Percentiles rank a stretch among this genome's conserved stretches.
These are phyloP conservation scores for Synchytrium microbalum DNA, from an alignment of 371 early-diverging fungal species.

Conservation along the genomic window DNA sequence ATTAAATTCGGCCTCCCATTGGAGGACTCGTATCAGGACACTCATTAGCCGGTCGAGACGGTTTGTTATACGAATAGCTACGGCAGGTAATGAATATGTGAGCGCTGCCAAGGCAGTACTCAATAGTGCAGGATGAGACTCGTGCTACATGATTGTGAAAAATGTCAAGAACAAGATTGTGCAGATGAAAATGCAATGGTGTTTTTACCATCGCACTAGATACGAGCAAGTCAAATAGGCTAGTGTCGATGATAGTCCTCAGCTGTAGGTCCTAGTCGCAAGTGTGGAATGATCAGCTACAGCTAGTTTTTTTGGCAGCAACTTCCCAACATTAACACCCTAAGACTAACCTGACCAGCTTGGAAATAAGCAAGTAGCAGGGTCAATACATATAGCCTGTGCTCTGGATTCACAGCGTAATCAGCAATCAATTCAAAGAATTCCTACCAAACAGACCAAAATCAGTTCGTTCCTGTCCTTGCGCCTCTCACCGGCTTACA, in stretches of 20 bases:
- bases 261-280: neutral
- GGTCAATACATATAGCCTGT: neutral
- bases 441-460: too few species aligned
- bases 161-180: too few species aligned
- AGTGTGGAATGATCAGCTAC: too few species aligned
- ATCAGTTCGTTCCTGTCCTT: too few species aligned
- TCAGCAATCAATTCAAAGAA: neutral
- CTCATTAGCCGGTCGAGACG: neutral
- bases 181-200: too few species aligned
- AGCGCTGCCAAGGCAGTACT: neutral
- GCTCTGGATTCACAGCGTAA: neutral
- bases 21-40: neutral
- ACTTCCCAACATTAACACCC: neutral
- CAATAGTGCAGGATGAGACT: neutral
- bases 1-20: neutral
- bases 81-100: neutral
- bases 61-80: neutral
- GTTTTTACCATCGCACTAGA: neutral
- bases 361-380: neutral
- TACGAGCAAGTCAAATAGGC: neutral
- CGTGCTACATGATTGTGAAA: neutral
- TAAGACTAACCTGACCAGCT: neutral
- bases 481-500: too few species aligned
- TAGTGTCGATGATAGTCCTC: neutral
- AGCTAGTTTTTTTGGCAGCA: too few species aligned